These are phyloP conservation scores for Arthrobotrys musiformis DNA, from an alignment of 2,329 filamentous ascomycete species.

Conservation along the genomic window DNA sequence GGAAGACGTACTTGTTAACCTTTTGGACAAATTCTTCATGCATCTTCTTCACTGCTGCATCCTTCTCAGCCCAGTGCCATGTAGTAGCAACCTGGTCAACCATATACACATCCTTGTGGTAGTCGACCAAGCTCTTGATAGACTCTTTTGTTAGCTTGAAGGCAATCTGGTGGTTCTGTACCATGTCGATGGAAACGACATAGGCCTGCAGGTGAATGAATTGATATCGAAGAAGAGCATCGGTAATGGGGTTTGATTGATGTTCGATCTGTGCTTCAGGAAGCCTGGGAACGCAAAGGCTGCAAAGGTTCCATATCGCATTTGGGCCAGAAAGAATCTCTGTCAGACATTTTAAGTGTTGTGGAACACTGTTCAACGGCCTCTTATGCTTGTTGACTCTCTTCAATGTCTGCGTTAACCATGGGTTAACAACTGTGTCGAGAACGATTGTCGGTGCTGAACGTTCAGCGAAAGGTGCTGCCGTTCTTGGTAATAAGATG, in stretches of 20 bases:
- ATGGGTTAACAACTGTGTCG: conserved; percentile 89
- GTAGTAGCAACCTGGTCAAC: conserved; percentile 88
- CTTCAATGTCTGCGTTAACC: conserved; percentile 96
- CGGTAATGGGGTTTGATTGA: conserved; percentile 84
- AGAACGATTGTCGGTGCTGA: conserved; percentile 95
- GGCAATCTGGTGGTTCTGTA: conserved; percentile 94
- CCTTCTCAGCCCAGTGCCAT: conserved; percentile 96
- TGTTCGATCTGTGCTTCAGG: conserved; percentile 76
- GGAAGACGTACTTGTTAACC: conserved; percentile 96
- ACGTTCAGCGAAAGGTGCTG: conserved; percentile 93
- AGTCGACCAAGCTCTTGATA: conserved; percentile 91
- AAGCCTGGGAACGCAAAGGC: conserved; percentile 54
- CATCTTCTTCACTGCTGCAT: conserved; percentile 93
- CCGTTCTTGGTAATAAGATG: conserved; percentile 91
- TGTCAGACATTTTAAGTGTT: conserved; percentile 94
- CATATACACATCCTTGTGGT: conserved; percentile 95
- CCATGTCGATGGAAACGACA: conserved; percentile 99
- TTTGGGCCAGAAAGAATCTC: conserved; percentile 89
- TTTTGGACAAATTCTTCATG: conserved; percentile 97
- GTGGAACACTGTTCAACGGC: conserved; percentile 93
- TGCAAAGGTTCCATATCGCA: conserved; percentile 79
- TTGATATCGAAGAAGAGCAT: conserved; percentile 92
- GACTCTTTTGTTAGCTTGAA: conserved; percentile 97
- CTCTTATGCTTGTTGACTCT: conserved; percentile 96
- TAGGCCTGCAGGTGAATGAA: conserved; percentile 95